phyloP scores from a whole-genome alignment of 2,329 filamentous ascomycete genomes.

The Apiospora kogelbergensis region DNA sequence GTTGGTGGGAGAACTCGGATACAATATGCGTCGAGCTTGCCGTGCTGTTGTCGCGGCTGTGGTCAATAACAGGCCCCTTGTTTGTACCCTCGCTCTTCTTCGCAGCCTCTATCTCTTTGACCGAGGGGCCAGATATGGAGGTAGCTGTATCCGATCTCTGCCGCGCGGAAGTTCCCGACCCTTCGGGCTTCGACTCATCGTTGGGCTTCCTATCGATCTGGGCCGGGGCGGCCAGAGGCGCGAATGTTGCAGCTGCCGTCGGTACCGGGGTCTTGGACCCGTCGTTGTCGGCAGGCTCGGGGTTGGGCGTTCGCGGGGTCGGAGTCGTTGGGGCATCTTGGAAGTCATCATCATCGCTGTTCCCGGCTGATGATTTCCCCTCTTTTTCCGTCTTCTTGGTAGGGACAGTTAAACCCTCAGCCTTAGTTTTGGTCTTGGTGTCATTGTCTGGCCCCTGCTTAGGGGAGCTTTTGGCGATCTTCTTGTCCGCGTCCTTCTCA shows the following conservation, averaged over 20 bases:
- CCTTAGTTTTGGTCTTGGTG: not conserved
- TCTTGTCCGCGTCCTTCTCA: not conserved
- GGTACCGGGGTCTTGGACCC: constrained; percentile 26
- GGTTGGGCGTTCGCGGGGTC: constrained; percentile 22
- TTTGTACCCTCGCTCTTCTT: constrained; percentile 23
- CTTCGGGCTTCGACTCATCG: not conserved
- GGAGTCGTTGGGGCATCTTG: constrained; percentile 36
- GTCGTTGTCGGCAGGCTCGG: constrained; percentile 18
- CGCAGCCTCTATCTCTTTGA: constrained; percentile 28
- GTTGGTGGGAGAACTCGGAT: constrained; percentile 93
- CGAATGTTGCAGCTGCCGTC: constrained; percentile 17
- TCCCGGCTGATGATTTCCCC: constrained; percentile 24
- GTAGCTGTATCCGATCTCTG: constrained; percentile 18
- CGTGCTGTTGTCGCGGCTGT: constrained; percentile 40
- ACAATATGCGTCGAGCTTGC: constrained; percentile 37
- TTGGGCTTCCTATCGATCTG: constrained; percentile 10
- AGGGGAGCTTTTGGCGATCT: not conserved
- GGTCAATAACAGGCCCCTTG: constrained; percentile 23
- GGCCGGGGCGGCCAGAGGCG: not conserved
- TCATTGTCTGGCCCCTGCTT: not conserved
- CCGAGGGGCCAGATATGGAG: constrained; percentile 30
- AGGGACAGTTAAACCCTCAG: not conserved
- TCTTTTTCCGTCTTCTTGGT: constrained; percentile 17
- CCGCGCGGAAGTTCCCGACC: constrained; percentile 15
- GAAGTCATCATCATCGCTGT: constrained; percentile 41